Conservation (phyloP, 116 monocot species). For the Dioscorea cayenensis region DNA sequence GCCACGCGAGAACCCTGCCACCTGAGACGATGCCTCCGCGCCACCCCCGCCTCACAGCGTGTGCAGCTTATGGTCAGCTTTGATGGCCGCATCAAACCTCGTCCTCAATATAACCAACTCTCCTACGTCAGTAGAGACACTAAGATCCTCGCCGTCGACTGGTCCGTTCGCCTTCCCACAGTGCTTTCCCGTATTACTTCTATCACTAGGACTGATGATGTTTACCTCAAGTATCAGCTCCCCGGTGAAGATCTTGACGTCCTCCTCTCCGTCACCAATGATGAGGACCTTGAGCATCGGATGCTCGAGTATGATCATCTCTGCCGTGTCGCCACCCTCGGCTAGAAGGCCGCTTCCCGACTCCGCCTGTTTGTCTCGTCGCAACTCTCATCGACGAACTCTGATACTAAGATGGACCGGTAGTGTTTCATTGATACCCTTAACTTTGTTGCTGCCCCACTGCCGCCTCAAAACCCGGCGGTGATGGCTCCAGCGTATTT, state of each 20-base stretch:
- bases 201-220: constrained; percentile 17
- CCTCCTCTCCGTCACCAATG: constrained; percentile 65
- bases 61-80: constrained; percentile 80
- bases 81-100: constrained; percentile 67
- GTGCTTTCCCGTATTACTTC: constrained; percentile 8
- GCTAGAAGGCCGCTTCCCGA: constrained; percentile 24
- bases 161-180: constrained; percentile 27
- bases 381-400: background rate
- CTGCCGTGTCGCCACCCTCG: constrained; percentile 20
- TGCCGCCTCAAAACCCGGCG: constrained; percentile 6
- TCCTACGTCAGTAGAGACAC: constrained; percentile 70
- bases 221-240: constrained; percentile 79
- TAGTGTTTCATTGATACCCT: constrained; percentile 43
- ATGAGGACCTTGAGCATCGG: constrained; percentile 82
- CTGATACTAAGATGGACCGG: constrained; percentile 21
- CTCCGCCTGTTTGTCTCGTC: constrained; percentile 35
- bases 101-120: constrained; percentile 63
- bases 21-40: constrained; percentile 27
- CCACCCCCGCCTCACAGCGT: constrained; percentile 12
- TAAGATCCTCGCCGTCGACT: constrained; percentile 65
- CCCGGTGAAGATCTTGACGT: constrained; percentile 77
- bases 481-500: constrained; percentile 7
- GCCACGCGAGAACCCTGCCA: constrained; percentile 22
- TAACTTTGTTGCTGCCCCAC: constrained; percentile 12
- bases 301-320: constrained; percentile 73